Conservation (phyloP, 768 basidiomycete genomes). For the Boletus sensibilis region DNA sequence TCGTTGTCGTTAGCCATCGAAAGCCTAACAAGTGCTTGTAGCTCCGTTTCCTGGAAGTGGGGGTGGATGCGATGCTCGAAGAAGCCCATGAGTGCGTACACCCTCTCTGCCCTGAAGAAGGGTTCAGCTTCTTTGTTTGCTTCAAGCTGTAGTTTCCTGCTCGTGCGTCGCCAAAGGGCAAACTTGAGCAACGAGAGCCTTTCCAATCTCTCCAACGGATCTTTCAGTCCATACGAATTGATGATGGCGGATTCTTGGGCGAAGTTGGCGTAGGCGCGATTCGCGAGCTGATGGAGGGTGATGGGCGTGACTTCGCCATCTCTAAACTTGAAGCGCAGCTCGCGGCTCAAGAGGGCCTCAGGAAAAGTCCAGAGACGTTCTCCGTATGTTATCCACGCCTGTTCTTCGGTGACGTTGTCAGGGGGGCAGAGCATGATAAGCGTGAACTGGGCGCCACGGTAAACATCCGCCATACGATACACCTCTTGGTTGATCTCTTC, state of each 20-base stretch:
- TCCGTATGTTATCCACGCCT: conserved; percentile 19
- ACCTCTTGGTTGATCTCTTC: conserved; percentile 18
- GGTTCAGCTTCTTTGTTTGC: background rate
- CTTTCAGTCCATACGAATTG: conserved; percentile 18
- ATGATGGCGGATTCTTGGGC: conserved; percentile 22
- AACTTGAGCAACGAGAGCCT: conserved; percentile 20
- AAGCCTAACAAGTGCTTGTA: conserved; percentile 23
- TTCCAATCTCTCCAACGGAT: conserved; percentile 26
- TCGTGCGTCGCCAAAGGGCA: conserved; percentile 26
- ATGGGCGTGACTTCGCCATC: conserved; percentile 12
- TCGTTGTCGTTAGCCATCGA: conserved; percentile 29
- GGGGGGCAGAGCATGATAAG: conserved; percentile 19
- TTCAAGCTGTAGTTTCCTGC: background rate
- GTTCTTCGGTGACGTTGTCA: background rate
- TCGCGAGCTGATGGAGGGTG: conserved; percentile 26
- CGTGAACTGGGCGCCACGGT: conserved; percentile 22
- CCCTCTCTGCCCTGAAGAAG: conserved; percentile 17
- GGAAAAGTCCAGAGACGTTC: conserved; percentile 28
- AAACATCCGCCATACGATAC: conserved; percentile 26
- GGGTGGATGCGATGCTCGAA: conserved; percentile 26
- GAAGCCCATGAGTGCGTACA: conserved; percentile 29
- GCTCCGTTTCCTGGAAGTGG: conserved; percentile 12
- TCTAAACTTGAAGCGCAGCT: conserved; percentile 16
- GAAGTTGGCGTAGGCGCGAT: conserved; percentile 17
- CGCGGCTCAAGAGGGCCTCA: conserved; percentile 20